phyloP scores from a whole-genome alignment of 2,329 filamentous ascomycete species.

The Ramichloridium luteum region DNA sequence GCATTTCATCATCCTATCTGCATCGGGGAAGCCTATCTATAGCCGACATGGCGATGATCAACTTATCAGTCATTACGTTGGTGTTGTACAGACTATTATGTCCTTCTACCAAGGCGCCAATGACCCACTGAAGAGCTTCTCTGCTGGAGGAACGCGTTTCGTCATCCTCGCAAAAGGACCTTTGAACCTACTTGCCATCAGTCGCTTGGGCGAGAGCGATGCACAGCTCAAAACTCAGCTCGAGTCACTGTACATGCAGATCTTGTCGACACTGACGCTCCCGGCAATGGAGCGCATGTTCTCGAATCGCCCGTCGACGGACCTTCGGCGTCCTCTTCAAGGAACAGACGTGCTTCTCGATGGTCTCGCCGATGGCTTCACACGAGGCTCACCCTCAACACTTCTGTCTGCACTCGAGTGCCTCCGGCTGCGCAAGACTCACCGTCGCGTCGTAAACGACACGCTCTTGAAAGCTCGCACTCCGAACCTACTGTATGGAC shows the following conservation, averaged over 20 bases:
- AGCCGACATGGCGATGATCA: constrained; percentile 85
- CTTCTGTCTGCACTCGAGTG: constrained; percentile 86
- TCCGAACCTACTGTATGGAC: constrained; percentile 73
- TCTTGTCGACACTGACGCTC: constrained; percentile 84
- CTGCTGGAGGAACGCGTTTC: constrained; percentile 74
- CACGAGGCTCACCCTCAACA: constrained; percentile 76
- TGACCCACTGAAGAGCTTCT: constrained; percentile 70
- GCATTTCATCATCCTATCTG: constrained; percentile 92
- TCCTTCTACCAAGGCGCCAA: constrained; percentile 81
- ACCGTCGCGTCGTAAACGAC: constrained; percentile 76
- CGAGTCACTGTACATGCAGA: constrained; percentile 95
- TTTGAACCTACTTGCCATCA: constrained; percentile 87
- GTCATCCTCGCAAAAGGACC: constrained; percentile 76
- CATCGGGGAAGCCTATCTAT: constrained; percentile 93
- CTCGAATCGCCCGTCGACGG: constrained; percentile 79
- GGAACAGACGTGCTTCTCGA: constrained; percentile 86
- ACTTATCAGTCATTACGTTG: constrained; percentile 85
- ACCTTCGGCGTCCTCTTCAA: constrained; percentile 76
- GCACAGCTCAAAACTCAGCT: constrained; percentile 75
- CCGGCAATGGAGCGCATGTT: constrained; percentile 81
- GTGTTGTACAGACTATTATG: constrained; percentile 92
- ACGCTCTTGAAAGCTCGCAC: constrained; percentile 68
- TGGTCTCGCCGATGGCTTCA: constrained; percentile 88
- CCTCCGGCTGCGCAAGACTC: constrained; percentile 77
- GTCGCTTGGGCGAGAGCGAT: constrained; percentile 83